Evolutionary conservation across 1,139 yeast species (phyloP).

Genomic region (Debaryomyces sp.): DNA sequence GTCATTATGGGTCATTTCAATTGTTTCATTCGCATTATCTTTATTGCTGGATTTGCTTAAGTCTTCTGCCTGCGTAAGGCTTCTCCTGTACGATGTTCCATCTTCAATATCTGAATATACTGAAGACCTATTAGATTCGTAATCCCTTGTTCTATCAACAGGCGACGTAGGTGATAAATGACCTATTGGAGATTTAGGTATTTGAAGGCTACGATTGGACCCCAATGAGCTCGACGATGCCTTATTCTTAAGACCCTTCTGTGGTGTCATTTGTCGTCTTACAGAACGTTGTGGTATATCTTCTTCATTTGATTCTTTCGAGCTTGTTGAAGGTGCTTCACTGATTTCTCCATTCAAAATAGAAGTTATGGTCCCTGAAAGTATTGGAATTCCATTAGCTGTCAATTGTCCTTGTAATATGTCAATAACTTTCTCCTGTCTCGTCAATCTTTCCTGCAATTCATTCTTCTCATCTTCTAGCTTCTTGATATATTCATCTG

Average conservation of each 20-base stretch:
- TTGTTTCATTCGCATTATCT: not conserved
- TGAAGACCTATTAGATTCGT: conserved; percentile 20
- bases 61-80: not conserved
- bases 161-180: not conserved
- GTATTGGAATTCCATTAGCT: conserved; percentile 10
- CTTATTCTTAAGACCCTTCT: not conserved
- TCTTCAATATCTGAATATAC: conserved; percentile 22
- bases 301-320: conserved; percentile 2
- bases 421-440: conserved; percentile 16
- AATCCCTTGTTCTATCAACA: not conserved
- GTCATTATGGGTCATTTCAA: not conserved
- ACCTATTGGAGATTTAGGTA: not conserved
- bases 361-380: conserved; percentile 2
- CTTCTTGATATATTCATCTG: conserved; percentile 37
- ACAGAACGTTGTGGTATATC: conserved; percentile 20
- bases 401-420: conserved; percentile 20
- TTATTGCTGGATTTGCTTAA: not conserved
- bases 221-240: not conserved
- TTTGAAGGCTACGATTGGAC: not conserved
- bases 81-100: not conserved
- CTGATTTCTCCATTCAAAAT: conserved; percentile 6
- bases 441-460: conserved; percentile 17
- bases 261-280: conserved; percentile 13
- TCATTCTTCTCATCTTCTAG: conserved; percentile 42
- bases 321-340: not conserved